Evolutionary conservation across 805 yeast genomes (phyloP).

Genomic region (Saturnispora halmiae): DNA sequence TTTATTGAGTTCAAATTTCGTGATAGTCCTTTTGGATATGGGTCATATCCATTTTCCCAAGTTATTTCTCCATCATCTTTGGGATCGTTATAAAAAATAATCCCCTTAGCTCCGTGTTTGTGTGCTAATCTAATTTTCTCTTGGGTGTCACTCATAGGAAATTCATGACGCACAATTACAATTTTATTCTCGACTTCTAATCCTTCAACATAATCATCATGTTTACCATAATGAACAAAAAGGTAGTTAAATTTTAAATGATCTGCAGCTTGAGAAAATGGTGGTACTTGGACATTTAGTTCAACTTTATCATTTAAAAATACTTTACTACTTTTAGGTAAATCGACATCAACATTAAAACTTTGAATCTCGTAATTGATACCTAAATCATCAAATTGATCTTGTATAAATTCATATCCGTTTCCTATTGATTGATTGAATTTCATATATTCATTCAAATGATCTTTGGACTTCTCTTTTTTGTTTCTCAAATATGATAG

Average conservation of each 20-base stretch:
- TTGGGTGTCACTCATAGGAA: too few species aligned
- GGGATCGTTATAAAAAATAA: constrained; percentile 48
- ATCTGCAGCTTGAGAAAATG: too few species aligned
- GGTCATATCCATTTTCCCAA: constrained; percentile 42
- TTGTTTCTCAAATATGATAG: constrained; percentile 22
- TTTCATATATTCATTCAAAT: constrained; percentile 20
- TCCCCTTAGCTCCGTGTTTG: constrained; percentile 52
- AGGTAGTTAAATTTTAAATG: too few species aligned
- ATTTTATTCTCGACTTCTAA: too few species aligned
- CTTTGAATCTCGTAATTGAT: background rate
- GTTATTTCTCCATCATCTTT: constrained; percentile 53
- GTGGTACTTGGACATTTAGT: too few species aligned
- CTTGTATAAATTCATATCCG: constrained; percentile 9
- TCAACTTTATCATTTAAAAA: too few species aligned
- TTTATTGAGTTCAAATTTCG: constrained; percentile 35
- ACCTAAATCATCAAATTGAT: background rate
- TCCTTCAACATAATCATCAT: constrained; percentile 46
- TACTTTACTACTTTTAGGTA: too few species aligned
- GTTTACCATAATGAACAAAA: constrained; percentile 53
- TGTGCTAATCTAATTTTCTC: constrained; percentile 57
- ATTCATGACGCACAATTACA: constrained; percentile 44
- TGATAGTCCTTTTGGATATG: constrained; percentile 60
- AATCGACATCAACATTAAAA: too few species aligned
- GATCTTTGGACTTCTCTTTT: constrained; percentile 17
- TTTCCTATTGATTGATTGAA: background rate